Evolutionary conservation across 164 flowering plant genomes (phyloP), one percentile per base, ranked within the genome.

Genomic region (Chimonanthus praecox): DNA sequence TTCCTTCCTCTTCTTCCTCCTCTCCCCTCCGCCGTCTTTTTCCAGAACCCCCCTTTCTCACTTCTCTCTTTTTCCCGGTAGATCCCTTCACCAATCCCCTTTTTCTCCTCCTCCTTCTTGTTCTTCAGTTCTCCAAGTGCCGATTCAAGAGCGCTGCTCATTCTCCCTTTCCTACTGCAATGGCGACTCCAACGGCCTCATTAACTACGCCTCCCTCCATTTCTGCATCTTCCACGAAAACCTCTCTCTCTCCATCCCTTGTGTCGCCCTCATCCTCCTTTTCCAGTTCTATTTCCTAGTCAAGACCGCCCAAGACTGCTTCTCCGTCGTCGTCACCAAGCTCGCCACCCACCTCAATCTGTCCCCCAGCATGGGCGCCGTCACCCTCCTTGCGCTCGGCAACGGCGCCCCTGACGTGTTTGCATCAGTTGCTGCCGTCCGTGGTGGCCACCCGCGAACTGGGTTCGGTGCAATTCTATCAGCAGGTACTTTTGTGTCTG

Each of bases 351-450:
- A 74, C 58, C 86, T 94, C 49, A 75, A 83, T 11, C 82, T 92
- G 16, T 84, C 98, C 2, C 97, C 97, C 0, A 83, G 88, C 60
- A 91, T 92, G 90, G 98, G 82, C 0, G 99, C 97, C 0, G 96
- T 95, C 47, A 95, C 98, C 2, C 94, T 95, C n/a, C 79, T 95
- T n/a, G 97, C 99, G 3, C 85, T 95, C 8, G 99, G 99, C 9
- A 94, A 96, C 72, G 99, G 99, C 50, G 91, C 98, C 3, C 98
- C 98, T 0, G 98, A 96, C 71, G 93, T 94, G 21, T 94, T 94
- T 67, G 85, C 98, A 0, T 90, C 97, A 2, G 84, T 89, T 21
- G 94, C 94, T 0, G 98, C 99, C 0, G 87, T 93, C 10, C 85
- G 94, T 7, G 78, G 82, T 0, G 97, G 97, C 9, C 91, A 88